A percentile compares a stretch with the other conserved stretches of the same genome.
phyloP scores from a whole-genome alignment of 2,329 filamentous ascomycete genomes.

The Stromatinia cepivora region DNA sequence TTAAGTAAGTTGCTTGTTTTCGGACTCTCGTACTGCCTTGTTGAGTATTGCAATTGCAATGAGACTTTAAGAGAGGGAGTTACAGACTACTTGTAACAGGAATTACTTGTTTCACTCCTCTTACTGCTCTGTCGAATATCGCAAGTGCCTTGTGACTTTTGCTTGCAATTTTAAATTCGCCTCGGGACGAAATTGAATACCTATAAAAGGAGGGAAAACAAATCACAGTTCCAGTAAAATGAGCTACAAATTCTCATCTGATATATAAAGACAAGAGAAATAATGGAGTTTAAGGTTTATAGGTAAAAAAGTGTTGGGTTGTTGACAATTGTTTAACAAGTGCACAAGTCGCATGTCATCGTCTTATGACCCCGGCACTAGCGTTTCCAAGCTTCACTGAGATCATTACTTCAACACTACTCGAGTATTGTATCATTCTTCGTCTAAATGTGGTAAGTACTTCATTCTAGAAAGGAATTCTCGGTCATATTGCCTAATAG shows the following conservation, averaged over 20 bases:
- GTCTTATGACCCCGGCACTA: constrained; percentile 18
- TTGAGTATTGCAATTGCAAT: neutral
- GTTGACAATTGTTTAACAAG: neutral
- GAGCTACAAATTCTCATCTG: neutral
- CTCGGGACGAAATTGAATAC: neutral
- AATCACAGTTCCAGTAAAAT: neutral
- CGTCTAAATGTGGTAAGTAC: neutral
- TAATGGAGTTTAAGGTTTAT: neutral
- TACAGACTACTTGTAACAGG: neutral
- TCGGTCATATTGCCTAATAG: constrained; percentile 12
- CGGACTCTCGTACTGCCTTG: neutral
- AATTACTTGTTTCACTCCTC: neutral
- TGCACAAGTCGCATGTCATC: constrained; percentile 22
- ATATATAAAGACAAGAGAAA: neutral
- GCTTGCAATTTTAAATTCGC: neutral
- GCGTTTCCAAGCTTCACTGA: neutral
- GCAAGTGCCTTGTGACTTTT: neutral
- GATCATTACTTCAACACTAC: constrained; percentile 6
- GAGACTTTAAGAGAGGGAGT: neutral
- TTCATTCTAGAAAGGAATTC: neutral
- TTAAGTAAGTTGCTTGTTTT: neutral
- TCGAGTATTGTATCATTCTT: constrained; percentile 6
- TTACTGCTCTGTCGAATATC: neutral
- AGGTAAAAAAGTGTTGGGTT: neutral
- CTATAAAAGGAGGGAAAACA: neutral